phyloP scores from a whole-genome alignment of 106 monocot species.

The Iris macrosiphon region DNA sequence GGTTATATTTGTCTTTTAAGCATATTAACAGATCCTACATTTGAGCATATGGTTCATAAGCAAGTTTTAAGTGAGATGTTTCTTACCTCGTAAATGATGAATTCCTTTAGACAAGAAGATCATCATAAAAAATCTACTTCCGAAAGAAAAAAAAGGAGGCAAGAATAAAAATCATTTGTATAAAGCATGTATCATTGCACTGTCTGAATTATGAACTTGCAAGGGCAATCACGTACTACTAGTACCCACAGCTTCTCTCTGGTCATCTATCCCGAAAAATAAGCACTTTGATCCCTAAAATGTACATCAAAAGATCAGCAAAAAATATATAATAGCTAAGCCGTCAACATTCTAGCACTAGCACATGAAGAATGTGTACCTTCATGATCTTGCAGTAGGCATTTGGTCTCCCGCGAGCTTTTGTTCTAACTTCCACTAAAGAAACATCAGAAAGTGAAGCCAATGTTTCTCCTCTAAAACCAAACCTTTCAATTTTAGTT shows the following conservation, averaged over 20 bases:
- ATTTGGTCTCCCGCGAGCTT: slow-evolving; percentile 89
- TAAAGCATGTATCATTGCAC: too few species aligned
- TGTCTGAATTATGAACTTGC: neutral
- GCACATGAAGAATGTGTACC: slow-evolving; percentile 26
- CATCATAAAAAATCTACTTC: too few species aligned
- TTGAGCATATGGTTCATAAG: too few species aligned
- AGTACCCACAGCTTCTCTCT: slow-evolving; percentile 69
- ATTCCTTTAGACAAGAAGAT: too few species aligned
- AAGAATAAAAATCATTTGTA: too few species aligned
- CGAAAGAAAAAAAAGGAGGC: too few species aligned
- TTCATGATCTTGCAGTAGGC: slow-evolving; percentile 91
- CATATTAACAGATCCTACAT: too few species aligned
- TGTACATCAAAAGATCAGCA: slow-evolving; percentile 12
- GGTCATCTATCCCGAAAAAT: slow-evolving; percentile 80
- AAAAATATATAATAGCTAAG: slow-evolving; percentile 1
- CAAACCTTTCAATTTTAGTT: slow-evolving; percentile 19
- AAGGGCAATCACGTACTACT: slow-evolving; percentile 37
- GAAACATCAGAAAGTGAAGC: slow-evolving; percentile 94
- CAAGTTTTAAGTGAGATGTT: too few species aligned
- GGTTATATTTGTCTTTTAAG: too few species aligned
- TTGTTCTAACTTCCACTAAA: slow-evolving; percentile 77
- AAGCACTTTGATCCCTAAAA: slow-evolving; percentile 79
- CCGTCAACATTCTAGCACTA: slow-evolving; percentile 1
- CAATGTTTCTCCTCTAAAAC: slow-evolving; percentile 76
- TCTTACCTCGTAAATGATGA: too few species aligned